phyloP scores from a whole-genome alignment of 2,329 filamentous ascomycete species.

The Emericellopsis cladophorae region DNA sequence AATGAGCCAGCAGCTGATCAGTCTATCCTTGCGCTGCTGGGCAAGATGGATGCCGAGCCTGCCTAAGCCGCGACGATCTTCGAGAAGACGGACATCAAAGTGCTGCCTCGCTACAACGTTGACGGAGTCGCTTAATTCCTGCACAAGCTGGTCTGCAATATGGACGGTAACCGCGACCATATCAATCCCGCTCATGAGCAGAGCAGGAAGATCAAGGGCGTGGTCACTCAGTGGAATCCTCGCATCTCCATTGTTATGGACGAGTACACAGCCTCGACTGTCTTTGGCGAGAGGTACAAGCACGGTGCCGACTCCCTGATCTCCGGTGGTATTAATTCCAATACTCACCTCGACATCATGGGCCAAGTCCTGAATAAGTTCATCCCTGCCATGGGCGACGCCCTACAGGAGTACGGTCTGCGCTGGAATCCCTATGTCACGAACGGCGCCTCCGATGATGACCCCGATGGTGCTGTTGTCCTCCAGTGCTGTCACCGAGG shows the following conservation, averaged over 20 bases:
- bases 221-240: slow-evolving; percentile 9
- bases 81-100: slow-evolving; percentile 13
- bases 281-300: slow-evolving; percentile 10
- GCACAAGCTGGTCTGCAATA: slow-evolving; percentile 10
- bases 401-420: slow-evolving; percentile 8
- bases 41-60: slow-evolving; percentile 13
- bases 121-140: slow-evolving; percentile 15
- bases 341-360: slow-evolving; percentile 14
- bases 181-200: slow-evolving; percentile 12
- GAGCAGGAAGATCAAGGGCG: slow-evolving; percentile 11
- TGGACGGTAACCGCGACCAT: slow-evolving; percentile 15
- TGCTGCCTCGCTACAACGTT: slow-evolving; percentile 15
- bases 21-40: slow-evolving; percentile 11
- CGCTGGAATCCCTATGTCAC: slow-evolving; percentile 15
- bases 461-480: slow-evolving; percentile 6
- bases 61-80: slow-evolving; percentile 11
- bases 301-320: slow-evolving; percentile 13
- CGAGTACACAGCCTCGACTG: slow-evolving; percentile 11
- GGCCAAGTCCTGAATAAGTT: slow-evolving; percentile 10
- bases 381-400: slow-evolving; percentile 8
- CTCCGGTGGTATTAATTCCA: slow-evolving; percentile 13
- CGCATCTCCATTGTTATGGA: slow-evolving; percentile 13
- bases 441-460: slow-evolving; percentile 4
- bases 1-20: slow-evolving; percentile 15
- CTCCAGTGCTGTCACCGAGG: slow-evolving; percentile 11